A percentile compares a stretch with the other conserved stretches of the same genome.
phyloP scores from a whole-genome alignment of 1,284 basidiomycete genomes.

The Fomitiporia mediterranea region DNA sequence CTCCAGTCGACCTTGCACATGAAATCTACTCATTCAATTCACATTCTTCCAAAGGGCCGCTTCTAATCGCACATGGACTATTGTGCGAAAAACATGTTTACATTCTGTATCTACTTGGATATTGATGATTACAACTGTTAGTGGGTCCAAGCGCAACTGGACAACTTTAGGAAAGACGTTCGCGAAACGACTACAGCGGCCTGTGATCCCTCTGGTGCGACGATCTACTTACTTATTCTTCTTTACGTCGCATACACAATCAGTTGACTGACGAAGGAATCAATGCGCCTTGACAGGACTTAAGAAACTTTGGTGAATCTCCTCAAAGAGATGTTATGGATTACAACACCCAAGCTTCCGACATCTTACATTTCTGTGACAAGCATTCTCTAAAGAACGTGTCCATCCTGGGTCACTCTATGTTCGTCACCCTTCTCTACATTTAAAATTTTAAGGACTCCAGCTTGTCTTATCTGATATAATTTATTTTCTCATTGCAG shows the following conservation, averaged over 20 bases:
- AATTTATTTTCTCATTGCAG: conserved; percentile 33
- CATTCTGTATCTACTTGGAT: no score
- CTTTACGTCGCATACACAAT: no score
- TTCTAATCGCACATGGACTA: conserved; percentile 65
- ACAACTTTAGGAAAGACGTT: conserved; percentile 65
- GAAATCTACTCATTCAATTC: conserved; percentile 11
- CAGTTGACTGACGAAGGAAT: background rate
- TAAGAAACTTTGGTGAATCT: conserved; percentile 80
- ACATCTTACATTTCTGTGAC: conserved; percentile 59
- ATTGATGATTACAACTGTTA: conserved; percentile 28
- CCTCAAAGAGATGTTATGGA: conserved; percentile 68
- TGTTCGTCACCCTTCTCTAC: conserved; percentile 43
- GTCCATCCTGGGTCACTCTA: conserved; percentile 79
- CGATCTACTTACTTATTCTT: background rate
- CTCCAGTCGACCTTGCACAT: conserved; percentile 16
- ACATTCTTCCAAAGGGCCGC: conserved; percentile 29
- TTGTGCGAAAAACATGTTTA: no score
- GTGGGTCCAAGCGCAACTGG: conserved; percentile 82
- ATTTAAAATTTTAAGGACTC: background rate
- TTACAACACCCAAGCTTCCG: conserved; percentile 68
- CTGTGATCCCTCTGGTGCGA: conserved; percentile 70
- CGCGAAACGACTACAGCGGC: conserved; percentile 47
- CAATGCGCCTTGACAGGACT: conserved; percentile 49
- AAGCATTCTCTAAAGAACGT: conserved; percentile 52
- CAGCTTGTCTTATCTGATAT: background rate